These are phyloP conservation scores for Aureobasidium melanogenum DNA, from an alignment of 2,329 filamentous ascomycete species.

Conservation along the genomic window DNA sequence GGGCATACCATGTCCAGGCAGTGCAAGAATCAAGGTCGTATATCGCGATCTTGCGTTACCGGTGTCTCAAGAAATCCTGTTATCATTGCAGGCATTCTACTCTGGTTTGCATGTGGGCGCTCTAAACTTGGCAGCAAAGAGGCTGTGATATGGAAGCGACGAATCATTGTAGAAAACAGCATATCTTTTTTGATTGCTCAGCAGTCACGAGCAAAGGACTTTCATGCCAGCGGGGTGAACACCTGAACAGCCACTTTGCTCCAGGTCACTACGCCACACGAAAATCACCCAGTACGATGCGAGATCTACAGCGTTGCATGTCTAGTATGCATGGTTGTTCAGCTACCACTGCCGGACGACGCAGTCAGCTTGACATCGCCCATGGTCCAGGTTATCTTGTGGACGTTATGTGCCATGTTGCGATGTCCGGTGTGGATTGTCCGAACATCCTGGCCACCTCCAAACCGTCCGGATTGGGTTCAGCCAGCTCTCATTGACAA, in stretches of 20 bases:
- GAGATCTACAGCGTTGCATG: conserved; percentile 5
- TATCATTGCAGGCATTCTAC: not conserved
- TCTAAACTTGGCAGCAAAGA: not conserved
- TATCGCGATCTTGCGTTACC: not conserved
- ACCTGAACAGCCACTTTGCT: not conserved
- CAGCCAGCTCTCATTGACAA: not conserved
- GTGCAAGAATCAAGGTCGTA: not conserved
- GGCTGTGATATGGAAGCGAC: not conserved
- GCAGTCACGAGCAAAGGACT: not conserved
- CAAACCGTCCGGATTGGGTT: not conserved
- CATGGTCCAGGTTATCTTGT: not conserved
- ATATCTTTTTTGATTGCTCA: not conserved
- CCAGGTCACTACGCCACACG: not conserved
- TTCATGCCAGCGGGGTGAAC: not conserved
- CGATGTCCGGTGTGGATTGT: not conserved
- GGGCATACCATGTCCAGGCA: not conserved
- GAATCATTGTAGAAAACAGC: not conserved
- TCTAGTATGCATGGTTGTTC: not conserved
- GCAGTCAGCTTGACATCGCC: not conserved
- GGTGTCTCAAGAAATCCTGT: not conserved
- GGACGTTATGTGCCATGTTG: not conserved
- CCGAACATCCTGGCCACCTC: not conserved
- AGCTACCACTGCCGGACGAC: not conserved
- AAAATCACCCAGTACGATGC: not conserved
- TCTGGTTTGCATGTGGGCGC: not conserved